Percentiles rank a stretch among this genome's conserved stretches.
Conservation (phyloP, 176 grass and related monocot species). For the Canna indica region DNA sequence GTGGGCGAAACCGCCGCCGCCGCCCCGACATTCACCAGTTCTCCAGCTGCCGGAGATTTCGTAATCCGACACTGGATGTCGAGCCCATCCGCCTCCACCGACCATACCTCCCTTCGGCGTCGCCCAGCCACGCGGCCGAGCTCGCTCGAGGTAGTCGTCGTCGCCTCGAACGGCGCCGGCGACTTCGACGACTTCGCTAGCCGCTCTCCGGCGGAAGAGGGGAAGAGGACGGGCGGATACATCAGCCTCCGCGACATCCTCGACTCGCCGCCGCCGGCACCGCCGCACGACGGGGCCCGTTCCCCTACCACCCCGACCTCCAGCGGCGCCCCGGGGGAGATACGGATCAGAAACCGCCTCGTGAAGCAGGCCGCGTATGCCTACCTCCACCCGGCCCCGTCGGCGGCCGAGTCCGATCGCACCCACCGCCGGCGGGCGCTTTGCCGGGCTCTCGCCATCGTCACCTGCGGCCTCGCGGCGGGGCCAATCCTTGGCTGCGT, state of each 20-base stretch:
- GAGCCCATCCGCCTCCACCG: neutral
- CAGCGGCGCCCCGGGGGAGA: neutral
- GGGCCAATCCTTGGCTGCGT: neutral
- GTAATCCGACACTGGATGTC: neutral
- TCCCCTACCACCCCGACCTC: neutral
- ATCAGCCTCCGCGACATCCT: constrained; percentile 6
- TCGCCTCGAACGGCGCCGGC: neutral
- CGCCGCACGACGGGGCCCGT: neutral
- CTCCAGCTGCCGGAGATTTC: neutral
- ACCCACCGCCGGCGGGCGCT: neutral
- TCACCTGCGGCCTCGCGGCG: neutral
- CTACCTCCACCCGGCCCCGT: constrained; percentile 1
- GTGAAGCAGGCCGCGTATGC: constrained; percentile 7
- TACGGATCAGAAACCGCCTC: constrained; percentile 11
- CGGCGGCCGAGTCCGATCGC: neutral
- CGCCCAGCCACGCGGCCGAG: neutral
- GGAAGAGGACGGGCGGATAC: neutral
- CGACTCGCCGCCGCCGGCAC: neutral
- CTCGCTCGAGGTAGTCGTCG: neutral
- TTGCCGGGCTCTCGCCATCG: neutral
- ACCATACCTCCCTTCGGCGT: neutral
- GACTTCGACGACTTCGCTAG: neutral
- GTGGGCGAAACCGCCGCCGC: neutral
- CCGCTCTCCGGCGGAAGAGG: neutral
- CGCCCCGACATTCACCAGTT: neutral